A percentile compares a stretch with the other conserved stretches of the same genome.
Evolutionary conservation across 2,329 filamentous ascomycete species (phyloP).

Genomic region (Capronia americana): DNA sequence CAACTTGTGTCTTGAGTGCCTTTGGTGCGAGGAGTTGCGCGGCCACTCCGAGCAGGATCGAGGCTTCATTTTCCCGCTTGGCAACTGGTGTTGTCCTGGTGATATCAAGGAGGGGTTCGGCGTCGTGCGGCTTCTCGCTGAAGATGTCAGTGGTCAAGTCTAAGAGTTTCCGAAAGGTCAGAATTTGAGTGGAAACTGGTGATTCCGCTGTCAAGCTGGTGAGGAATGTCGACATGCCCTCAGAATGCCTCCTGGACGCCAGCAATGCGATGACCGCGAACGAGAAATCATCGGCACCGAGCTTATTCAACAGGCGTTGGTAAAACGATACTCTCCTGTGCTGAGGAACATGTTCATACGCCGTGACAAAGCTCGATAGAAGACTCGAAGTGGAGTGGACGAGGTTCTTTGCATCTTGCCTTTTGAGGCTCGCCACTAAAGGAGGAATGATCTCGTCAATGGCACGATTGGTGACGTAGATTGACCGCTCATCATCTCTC

Average conservation of each 20-base stretch:
- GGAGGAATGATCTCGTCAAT: slow-evolving; percentile 94
- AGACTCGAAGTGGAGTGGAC: slow-evolving; percentile 86
- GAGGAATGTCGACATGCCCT: slow-evolving; percentile 76
- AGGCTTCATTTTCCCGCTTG: slow-evolving; percentile 47
- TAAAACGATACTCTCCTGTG: slow-evolving; percentile 85
- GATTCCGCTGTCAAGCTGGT: slow-evolving; percentile 76
- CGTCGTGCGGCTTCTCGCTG: slow-evolving; percentile 74
- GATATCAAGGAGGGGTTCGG: slow-evolving; percentile 72
- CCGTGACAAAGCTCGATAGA: slow-evolving; percentile 92
- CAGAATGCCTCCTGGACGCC: slow-evolving; percentile 84
- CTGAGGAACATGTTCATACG: slow-evolving; percentile 92
- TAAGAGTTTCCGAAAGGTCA: slow-evolving; percentile 76
- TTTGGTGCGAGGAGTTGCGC: slow-evolving; percentile 30
- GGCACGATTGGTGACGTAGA: slow-evolving; percentile 91
- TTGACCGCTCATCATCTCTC: slow-evolving; percentile 95
- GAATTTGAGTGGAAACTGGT: slow-evolving; percentile 74
- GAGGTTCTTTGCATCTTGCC: slow-evolving; percentile 69
- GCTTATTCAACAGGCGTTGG: slow-evolving; percentile 79
- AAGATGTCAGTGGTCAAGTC: slow-evolving; percentile 77
- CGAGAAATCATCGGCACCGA: slow-evolving; percentile 85
- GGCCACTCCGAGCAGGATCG: slow-evolving; percentile 48
- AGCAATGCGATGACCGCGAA: slow-evolving; percentile 89
- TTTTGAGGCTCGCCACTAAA: slow-evolving; percentile 79
- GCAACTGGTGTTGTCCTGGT: slow-evolving; percentile 46
- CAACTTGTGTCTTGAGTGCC: slow-evolving; percentile 27